These are phyloP conservation scores for Nothophoma quercina DNA, from an alignment of 2,329 filamentous ascomycete species.

Conservation along the genomic window DNA sequence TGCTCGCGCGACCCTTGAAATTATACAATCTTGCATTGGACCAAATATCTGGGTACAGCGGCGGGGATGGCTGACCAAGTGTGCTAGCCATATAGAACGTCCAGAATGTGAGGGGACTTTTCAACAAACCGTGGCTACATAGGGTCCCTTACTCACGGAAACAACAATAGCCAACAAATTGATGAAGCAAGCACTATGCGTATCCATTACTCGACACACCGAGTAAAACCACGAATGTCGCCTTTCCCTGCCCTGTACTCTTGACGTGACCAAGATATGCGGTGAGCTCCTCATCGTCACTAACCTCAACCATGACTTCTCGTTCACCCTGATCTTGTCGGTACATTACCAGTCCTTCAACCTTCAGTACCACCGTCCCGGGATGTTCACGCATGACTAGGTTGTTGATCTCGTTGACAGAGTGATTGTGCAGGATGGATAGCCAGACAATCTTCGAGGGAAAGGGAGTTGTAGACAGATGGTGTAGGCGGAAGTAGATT, in stretches of 20 bases:
- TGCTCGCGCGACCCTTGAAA: too few species aligned
- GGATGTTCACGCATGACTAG: conserved; percentile 68
- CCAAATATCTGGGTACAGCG: too few species aligned
- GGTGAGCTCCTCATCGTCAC: conserved; percentile 73
- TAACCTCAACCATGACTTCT: conserved; percentile 71
- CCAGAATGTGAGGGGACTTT: too few species aligned
- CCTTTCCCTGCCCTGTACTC: conserved; percentile 59
- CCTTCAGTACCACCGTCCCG: conserved; percentile 63
- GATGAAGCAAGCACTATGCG: conserved; percentile 5
- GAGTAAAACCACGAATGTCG: conserved; percentile 58
- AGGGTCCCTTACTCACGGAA: too few species aligned
- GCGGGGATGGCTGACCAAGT: too few species aligned
- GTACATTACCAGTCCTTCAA: conserved; percentile 71
- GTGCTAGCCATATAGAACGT: too few species aligned
- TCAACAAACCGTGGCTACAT: too few species aligned
- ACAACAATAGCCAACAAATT: too few species aligned
- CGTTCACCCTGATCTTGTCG: conserved; percentile 51
- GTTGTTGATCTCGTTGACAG: conserved; percentile 69
- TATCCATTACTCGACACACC: conserved; percentile 15
- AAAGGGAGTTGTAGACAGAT: conserved; percentile 64
- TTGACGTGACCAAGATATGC: conserved; percentile 72
- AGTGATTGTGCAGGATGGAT: conserved; percentile 65
- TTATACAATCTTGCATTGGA: too few species aligned
- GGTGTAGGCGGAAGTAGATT: conserved; percentile 74
- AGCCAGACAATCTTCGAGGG: conserved; percentile 67